Conservation (phyloP, 345 rosid species). For the Syzygium grande region DNA sequence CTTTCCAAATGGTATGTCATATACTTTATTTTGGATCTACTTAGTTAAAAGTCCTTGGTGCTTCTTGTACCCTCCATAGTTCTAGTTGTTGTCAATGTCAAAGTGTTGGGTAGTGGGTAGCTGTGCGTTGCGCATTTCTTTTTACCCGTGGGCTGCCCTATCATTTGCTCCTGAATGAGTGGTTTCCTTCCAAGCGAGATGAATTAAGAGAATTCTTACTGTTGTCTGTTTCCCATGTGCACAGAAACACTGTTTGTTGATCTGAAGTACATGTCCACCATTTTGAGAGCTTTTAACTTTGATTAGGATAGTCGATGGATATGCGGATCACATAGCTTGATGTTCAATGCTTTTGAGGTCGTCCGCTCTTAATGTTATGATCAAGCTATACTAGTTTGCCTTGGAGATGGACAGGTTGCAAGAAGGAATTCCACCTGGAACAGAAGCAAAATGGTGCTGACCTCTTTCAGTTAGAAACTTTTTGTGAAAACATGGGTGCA, state of each 20-base stretch:
- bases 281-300: neutral
- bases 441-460: neutral
- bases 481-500: neutral
- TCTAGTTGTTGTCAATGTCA: neutral
- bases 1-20: neutral
- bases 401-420: neutral
- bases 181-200: neutral
- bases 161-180: neutral
- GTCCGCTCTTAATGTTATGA: neutral
- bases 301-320: neutral
- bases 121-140: neutral
- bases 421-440: neutral
- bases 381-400: neutral
- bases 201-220: neutral
- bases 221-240: neutral
- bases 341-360: neutral
- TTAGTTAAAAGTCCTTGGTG: neutral
- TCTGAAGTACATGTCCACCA: neutral
- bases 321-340: neutral
- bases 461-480: neutral
- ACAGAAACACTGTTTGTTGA: neutral
- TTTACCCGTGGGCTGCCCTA: neutral
- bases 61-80: neutral
- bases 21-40: neutral
- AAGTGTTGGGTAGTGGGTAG: neutral